A percentile compares a stretch with the other conserved stretches of the same genome.
These are phyloP conservation scores for Chaetoscypha palmicola DNA, from an alignment of 2,329 filamentous ascomycete species.

Conservation along the genomic window DNA sequence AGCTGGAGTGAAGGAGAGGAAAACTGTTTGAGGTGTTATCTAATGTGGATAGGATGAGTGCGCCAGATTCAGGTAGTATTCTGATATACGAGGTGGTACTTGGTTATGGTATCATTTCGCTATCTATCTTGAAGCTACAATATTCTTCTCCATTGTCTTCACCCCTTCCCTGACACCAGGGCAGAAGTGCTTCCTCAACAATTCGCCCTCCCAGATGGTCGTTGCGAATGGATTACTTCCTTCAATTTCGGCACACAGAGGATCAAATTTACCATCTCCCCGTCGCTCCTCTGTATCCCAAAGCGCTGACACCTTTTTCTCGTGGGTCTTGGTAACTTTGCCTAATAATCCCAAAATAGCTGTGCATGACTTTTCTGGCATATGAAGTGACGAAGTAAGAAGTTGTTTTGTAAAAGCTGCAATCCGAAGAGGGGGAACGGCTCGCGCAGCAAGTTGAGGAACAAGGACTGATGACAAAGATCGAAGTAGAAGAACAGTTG, in stretches of 20 bases:
- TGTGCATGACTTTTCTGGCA: conserved; percentile 82
- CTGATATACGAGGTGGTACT: too few species aligned
- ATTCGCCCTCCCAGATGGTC: conserved; percentile 89
- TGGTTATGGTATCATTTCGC: neutral
- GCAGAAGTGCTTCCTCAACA: conserved; percentile 78
- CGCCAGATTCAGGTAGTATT: too few species aligned
- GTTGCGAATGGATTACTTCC: conserved; percentile 83
- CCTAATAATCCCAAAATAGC: conserved; percentile 72
- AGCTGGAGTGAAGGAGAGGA: neutral
- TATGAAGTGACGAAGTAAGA: conserved; percentile 70
- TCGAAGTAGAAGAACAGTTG: conserved; percentile 82
- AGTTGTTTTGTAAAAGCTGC: conserved; percentile 92
- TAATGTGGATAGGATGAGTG: too few species aligned
- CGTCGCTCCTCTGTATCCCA: conserved; percentile 94
- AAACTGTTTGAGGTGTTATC: neutral
- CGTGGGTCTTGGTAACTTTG: conserved; percentile 74
- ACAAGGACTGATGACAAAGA: conserved; percentile 77
- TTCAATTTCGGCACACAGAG: conserved; percentile 67
- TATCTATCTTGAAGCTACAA: conserved; percentile 27
- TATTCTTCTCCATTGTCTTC: conserved; percentile 58
- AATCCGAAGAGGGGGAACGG: conserved; percentile 74
- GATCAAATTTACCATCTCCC: conserved; percentile 81
- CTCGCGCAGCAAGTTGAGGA: conserved; percentile 63
- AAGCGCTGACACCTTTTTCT: conserved; percentile 71
- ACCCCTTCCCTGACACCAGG: conserved; percentile 76